phyloP scores from a whole-genome alignment of 2,329 filamentous ascomycete species.

The Cladosporium austrohemisphaericum region DNA sequence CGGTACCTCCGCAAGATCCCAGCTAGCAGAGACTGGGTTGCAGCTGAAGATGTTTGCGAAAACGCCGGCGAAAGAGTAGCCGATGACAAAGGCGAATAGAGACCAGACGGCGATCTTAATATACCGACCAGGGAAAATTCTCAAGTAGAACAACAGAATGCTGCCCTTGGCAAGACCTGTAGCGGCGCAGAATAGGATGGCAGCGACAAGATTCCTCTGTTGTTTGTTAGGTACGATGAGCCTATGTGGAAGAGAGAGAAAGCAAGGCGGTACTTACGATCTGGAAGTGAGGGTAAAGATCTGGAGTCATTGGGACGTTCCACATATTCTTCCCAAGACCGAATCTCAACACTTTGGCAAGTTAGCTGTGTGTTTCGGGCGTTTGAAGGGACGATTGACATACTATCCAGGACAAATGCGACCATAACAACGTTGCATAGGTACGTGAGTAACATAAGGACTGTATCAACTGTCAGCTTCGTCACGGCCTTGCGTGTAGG shows the following conservation, averaged over 20 bases:
- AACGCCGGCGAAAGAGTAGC: conserved; percentile 4
- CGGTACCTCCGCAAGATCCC: background rate
- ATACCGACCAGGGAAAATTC: conserved; percentile 4
- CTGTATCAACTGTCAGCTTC: background rate
- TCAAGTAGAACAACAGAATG: conserved; percentile 11
- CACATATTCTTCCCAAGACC: conserved; percentile 12
- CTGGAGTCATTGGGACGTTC: conserved; percentile 7
- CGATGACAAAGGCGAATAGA: conserved; percentile 7
- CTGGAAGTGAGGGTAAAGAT: conserved; percentile 5
- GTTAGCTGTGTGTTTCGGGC: background rate
- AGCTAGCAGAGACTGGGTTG: conserved; percentile 10
- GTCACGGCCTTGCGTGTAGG: background rate
- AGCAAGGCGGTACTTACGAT: no score
- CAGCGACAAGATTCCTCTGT: conserved; percentile 8
- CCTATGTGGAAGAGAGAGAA: no score
- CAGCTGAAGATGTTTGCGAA: conserved; percentile 14
- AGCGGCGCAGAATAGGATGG: conserved; percentile 12
- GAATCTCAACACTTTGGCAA: background rate
- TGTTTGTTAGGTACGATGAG: no score
- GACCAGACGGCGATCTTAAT: conserved; percentile 5
- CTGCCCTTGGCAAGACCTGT: conserved; percentile 12
- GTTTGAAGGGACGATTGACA: background rate
- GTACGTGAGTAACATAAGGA: conserved; percentile 9
- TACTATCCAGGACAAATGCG: conserved; percentile 5
- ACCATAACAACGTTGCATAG: conserved; percentile 3